Conservation (phyloP, 148 eudicot genomes). For the Nepenthes gracilis region DNA sequence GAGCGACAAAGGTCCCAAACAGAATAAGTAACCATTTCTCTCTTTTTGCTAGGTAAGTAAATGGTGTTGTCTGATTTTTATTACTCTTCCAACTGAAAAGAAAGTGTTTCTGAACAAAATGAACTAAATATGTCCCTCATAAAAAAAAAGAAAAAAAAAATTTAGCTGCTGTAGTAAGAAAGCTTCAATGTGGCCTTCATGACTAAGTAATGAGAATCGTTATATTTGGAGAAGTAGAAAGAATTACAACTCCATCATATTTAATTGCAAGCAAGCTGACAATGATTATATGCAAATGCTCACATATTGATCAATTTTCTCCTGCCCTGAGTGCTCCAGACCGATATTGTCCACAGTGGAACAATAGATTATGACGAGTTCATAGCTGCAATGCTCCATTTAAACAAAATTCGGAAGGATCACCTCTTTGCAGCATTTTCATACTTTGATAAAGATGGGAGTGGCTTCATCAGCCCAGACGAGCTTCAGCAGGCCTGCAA, state of each 20-base stretch:
- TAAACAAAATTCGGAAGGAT: constrained; percentile 46
- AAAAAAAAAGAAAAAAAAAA: too few relatives aligned
- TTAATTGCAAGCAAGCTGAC: too few relatives aligned
- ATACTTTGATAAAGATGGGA: constrained; percentile 53
- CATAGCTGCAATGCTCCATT: constrained; percentile 48
- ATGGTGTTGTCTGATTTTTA: too few relatives aligned
- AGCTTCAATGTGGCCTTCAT: too few relatives aligned
- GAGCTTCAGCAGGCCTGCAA: constrained; percentile 59
- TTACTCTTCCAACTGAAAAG: too few relatives aligned
- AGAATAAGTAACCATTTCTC: too few relatives aligned
- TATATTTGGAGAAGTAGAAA: constrained; percentile 12
- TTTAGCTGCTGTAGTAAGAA: too few relatives aligned
- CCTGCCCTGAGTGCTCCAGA: constrained; percentile 20
- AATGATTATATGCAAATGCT: not conserved
- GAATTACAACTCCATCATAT: constrained; percentile 13
- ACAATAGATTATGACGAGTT: constrained; percentile 60
- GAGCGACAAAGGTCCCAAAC: too few relatives aligned
- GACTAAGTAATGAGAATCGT: too few relatives aligned
- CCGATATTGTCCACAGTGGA: constrained; percentile 59
- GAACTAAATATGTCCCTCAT: too few relatives aligned
- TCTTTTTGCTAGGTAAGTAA: too few relatives aligned
- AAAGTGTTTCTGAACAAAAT: too few relatives aligned
- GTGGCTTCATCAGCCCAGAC: constrained; percentile 47
- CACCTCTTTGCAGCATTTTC: constrained; percentile 51
- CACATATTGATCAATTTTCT: not conserved